Evolutionary conservation across 768 basidiomycete species (phyloP), one percentile per base, ranked within the genome.

Genomic region (Pisolithus albus): DNA sequence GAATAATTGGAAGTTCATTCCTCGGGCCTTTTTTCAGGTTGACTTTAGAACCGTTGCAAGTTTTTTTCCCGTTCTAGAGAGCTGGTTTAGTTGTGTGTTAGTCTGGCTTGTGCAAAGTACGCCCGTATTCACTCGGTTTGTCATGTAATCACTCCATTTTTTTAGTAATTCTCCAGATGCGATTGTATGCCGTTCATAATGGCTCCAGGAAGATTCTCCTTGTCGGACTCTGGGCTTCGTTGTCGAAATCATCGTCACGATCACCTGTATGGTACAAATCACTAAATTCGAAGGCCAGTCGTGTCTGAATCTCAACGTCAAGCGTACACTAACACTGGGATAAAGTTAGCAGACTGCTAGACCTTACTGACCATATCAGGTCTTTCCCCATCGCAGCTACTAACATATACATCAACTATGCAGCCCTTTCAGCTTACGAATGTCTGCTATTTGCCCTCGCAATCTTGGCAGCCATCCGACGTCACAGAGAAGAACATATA

Each of bases 171-270:
- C 70, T 83, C 15, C 81, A 81, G 65, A 76, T 81, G 65, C 77
- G 82, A 26, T 61, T 84, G n/a, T 82, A 81, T 62, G 82, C 81
- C 2, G 65, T 84, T 54, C 83, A 81, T 61, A 75, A 74, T 46
- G 60, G 79, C 21, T 71, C 79, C 64, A 79, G 75, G 57, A 74
- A 67, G 48, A 61, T 83, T 16, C 70, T 84, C 4, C 63, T 63
- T 4, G 49, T 78, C 18, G 79, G 80, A 75, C 61, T 67, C 5
- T 58, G 18, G 65, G 65, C 13, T 82, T 78, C 56, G 48, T 79
- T 10, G 46, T 62, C 10, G 37, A 49, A 28, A 9, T 45, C 15
- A 16, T n/a, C n/a, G 5, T 18, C 9, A 45, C 24, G 24, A 23
- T 45, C 15, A n/a, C 28, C 16, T 28, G 15, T 7, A 28, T 45